These are phyloP conservation scores for Paraphaeosphaeria minitans DNA, from an alignment of 2,329 filamentous ascomycete species.

Conservation along the genomic window DNA sequence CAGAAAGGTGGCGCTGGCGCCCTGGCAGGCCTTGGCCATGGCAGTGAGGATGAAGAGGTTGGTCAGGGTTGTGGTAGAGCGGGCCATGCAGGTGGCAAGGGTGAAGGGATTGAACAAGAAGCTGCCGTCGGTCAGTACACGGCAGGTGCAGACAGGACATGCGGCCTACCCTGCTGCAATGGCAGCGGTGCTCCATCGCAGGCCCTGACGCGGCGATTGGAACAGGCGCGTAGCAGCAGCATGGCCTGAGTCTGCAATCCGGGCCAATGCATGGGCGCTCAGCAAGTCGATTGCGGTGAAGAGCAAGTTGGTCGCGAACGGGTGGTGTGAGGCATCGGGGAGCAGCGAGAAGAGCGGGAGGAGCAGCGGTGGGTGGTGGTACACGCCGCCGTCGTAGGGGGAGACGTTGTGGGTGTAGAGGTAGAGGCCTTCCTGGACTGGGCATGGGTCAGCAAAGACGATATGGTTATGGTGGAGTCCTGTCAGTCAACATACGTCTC, in stretches of 20 bases:
- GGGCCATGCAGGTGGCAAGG: conserved; percentile 85
- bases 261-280: conserved; percentile 77
- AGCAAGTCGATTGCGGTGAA: conserved; percentile 82
- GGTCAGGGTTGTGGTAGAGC: conserved; percentile 86
- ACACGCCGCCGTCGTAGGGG: conserved; percentile 92
- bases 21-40: conserved; percentile 77
- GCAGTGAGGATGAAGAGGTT: conserved; percentile 86
- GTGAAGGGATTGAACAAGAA: conserved; percentile 97
- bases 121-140: conserved; percentile 52
- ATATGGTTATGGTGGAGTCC: neutral
- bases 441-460: conserved; percentile 19
- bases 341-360: conserved; percentile 90
- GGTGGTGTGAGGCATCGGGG: conserved; percentile 69
- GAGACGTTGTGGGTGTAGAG: conserved; percentile 96
- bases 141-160: neutral
- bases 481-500: conserved; percentile 66
- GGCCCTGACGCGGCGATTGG: conserved; percentile 75
- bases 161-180: conserved; percentile 74
- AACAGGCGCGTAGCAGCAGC: conserved; percentile 75
- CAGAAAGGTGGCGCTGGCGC: conserved; percentile 74
- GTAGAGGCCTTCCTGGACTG: conserved; percentile 95
- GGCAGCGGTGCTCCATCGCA: conserved; percentile 74
- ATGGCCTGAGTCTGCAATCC: conserved; percentile 82
- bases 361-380: conserved; percentile 78
- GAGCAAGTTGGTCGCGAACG: conserved; percentile 77